Conservation (phyloP, 1,139 yeast species). For the Petasospora rhodanensis region DNA sequence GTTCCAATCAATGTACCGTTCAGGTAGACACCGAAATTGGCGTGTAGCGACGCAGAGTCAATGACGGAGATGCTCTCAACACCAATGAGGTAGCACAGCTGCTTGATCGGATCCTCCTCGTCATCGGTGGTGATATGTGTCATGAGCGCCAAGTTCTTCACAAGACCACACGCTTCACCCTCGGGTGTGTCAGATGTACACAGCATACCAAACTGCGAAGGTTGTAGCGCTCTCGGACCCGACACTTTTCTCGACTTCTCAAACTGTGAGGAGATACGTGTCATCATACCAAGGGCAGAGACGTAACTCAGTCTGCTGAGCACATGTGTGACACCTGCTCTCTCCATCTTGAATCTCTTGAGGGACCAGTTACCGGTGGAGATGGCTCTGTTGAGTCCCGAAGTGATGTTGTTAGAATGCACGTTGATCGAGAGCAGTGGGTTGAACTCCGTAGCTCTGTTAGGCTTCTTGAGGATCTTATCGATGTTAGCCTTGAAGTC, state of each 20-base stretch:
- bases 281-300: constrained; percentile 98
- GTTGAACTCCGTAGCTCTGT: constrained; percentile 92
- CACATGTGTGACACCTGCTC: constrained; percentile 99
- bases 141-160: constrained; percentile 93
- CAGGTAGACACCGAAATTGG: constrained; percentile 78
- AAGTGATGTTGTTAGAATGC: constrained; percentile 88
- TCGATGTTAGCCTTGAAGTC: constrained; percentile 94
- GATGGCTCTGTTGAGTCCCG: constrained; percentile 92
- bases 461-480: constrained; percentile 88
- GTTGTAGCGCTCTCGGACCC: constrained; percentile 98
- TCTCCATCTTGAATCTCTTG: constrained; percentile 98
- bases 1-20: constrained; percentile 95
- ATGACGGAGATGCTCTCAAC: constrained; percentile 80
- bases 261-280: constrained; percentile 96
- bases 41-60: constrained; percentile 80
- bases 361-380: constrained; percentile 99
- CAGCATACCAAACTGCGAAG: constrained; percentile 98
- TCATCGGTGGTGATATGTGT: constrained; percentile 98
- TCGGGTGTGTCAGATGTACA: constrained; percentile 99
- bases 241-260: constrained; percentile 97
- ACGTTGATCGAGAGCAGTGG: constrained; percentile 85
- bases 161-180: constrained; percentile 99
- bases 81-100: constrained; percentile 76
- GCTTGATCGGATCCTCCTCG: constrained; percentile 84
- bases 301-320: constrained; percentile 86